Percentiles rank a stretch among this genome's conserved stretches.
Conservation (phyloP, 2,329 filamentous ascomycete species). For the Colletotrichum viniferum region DNA sequence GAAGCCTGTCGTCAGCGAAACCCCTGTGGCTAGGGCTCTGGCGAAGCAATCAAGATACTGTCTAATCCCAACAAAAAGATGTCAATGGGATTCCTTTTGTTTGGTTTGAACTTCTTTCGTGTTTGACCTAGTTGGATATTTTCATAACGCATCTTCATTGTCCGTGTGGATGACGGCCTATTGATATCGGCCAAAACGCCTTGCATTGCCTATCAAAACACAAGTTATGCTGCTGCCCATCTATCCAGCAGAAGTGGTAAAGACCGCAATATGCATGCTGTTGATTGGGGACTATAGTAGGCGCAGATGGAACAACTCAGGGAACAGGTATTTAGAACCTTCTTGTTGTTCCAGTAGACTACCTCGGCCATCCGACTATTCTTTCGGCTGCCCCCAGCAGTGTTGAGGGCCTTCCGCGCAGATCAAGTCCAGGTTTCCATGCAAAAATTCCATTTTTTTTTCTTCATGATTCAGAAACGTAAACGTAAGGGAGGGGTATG, state of each 20-base stretch:
- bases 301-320: not conserved
- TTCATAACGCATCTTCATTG: not conserved
- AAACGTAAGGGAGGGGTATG: slow-evolving; percentile 18
- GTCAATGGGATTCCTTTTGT: not conserved
- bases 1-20: not conserved
- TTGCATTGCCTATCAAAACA: not conserved
- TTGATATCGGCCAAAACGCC: not conserved
- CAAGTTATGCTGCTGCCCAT: slow-evolving; percentile 6
- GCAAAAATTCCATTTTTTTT: slow-evolving; percentile 15
- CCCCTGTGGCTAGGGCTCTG: not conserved
- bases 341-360: not conserved
- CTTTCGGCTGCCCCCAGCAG: not conserved
- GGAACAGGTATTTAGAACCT: not conserved
- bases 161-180: not conserved
- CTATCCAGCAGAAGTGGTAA: slow-evolving; percentile 12
- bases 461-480: slow-evolving; percentile 11
- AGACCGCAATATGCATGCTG: slow-evolving; percentile 12
- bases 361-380: not conserved
- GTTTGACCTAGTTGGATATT: not conserved
- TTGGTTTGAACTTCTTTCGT: not conserved
- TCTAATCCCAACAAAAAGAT: not conserved
- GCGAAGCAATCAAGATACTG: not conserved
- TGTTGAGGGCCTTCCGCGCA: not conserved
- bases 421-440: slow-evolving; percentile 10
- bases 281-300: slow-evolving; percentile 16